A percentile compares a stretch with the other conserved stretches of the same genome.
phyloP scores from a whole-genome alignment of 768 basidiomycete species.

The Boletus edulis region DNA sequence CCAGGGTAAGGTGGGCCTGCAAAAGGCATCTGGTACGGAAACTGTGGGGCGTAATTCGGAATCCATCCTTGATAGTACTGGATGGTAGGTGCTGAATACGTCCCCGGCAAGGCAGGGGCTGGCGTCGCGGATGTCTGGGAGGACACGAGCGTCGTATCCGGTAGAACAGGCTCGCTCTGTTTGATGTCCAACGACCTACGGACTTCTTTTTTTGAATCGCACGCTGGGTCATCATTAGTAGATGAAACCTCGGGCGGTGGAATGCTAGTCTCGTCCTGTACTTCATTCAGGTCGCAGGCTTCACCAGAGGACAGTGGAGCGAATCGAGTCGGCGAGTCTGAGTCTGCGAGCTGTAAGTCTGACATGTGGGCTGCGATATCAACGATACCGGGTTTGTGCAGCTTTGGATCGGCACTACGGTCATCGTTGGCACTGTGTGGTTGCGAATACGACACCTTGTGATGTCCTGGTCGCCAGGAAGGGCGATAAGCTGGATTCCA shows the following conservation, averaged over 20 bases:
- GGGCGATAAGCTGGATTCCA: conserved; percentile 54
- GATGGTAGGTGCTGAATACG: conserved; percentile 41
- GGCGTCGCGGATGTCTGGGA: conserved; percentile 32
- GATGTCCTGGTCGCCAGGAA: conserved; percentile 34
- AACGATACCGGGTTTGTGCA: conserved; percentile 4
- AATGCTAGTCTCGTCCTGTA: conserved; percentile 6
- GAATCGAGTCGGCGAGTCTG: conserved; percentile 1
- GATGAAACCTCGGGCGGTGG: background rate
- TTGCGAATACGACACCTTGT: conserved; percentile 39
- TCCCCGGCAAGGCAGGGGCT: conserved; percentile 12
- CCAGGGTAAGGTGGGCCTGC: conserved; percentile 43
- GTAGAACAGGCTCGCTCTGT: conserved; percentile 7
- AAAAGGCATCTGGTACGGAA: conserved; percentile 53
- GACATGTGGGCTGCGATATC: conserved; percentile 11
- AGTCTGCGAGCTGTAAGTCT: conserved; percentile 8
- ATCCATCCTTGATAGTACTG: conserved; percentile 56
- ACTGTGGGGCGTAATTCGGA: conserved; percentile 47
- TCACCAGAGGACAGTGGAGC: conserved; percentile 3
- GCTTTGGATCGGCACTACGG: conserved; percentile 8
- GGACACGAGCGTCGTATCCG: conserved; percentile 5
- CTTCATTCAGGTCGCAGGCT: conserved; percentile 18
- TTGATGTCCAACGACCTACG: conserved; percentile 30
- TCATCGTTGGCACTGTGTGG: conserved; percentile 7
- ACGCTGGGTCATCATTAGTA: background rate
- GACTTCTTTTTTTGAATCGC: conserved; percentile 5